A percentile compares a stretch with the other conserved stretches of the same genome.
phyloP scores from a whole-genome alignment of 257 asterid genomes.

The Nicotiana undulata region DNA sequence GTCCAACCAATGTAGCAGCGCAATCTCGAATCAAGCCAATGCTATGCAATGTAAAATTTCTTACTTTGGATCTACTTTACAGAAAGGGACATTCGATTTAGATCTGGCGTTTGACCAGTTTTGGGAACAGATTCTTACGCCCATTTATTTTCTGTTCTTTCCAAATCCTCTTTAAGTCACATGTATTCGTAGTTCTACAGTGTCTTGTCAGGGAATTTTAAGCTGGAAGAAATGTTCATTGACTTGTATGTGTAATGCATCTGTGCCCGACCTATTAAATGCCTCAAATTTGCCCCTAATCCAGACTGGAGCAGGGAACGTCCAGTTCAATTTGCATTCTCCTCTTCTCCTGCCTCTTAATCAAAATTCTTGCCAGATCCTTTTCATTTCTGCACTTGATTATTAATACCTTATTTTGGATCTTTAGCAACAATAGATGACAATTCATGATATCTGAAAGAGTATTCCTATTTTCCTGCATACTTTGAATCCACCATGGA shows the following conservation, averaged over 20 bases:
- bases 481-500: background rate
- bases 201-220: background rate
- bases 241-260: background rate
- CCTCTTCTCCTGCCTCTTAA: background rate
- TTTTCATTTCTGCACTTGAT: background rate
- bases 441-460: background rate
- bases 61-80: background rate
- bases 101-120: background rate
- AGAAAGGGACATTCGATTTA: background rate
- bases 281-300: background rate
- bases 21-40: background rate
- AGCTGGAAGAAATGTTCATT: background rate
- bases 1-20: background rate
- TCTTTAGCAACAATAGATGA: background rate
- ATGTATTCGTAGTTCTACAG: background rate
- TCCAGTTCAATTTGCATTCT: background rate
- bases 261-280: background rate
- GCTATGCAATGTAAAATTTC: background rate
- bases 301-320: background rate
- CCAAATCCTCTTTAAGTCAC: background rate
- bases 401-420: background rate
- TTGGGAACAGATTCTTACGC: background rate
- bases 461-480: background rate
- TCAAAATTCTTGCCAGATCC: background rate
- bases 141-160: background rate